Evolutionary conservation across 306 rosid genomes (phyloP).

Genomic region (Biancaea sappan): DNA sequence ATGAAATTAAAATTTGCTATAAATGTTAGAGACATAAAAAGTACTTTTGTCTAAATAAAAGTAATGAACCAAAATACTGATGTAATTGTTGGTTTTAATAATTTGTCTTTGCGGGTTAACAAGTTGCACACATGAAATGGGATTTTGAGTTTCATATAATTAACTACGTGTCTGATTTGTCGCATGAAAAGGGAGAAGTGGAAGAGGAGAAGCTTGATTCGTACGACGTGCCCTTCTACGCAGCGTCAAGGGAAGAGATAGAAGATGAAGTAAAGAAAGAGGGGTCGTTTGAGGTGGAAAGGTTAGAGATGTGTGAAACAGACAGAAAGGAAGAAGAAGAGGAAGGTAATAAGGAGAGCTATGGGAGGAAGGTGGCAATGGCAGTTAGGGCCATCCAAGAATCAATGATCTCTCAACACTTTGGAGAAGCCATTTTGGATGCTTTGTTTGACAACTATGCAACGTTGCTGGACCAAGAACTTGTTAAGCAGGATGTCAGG

Average conservation of each 20-base stretch:
- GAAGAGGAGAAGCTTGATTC: constrained; percentile 72
- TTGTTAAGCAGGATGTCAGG: constrained; percentile 58
- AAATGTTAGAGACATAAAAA: too few relatives aligned
- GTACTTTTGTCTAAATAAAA: too few relatives aligned
- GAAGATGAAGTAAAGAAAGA: constrained; percentile 68
- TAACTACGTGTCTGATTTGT: neutral
- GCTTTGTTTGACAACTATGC: constrained; percentile 60
- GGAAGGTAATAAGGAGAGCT: constrained; percentile 57
- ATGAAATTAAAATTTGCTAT: too few relatives aligned
- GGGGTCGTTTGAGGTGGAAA: constrained; percentile 66
- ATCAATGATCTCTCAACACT: constrained; percentile 71
- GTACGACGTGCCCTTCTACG: constrained; percentile 86
- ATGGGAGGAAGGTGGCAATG: constrained; percentile 64
- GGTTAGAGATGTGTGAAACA: constrained; percentile 59
- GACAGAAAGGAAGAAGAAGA: constrained; percentile 34
- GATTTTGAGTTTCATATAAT: too few relatives aligned
- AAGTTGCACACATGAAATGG: too few relatives aligned
- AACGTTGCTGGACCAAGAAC: constrained; percentile 59
- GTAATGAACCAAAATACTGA: too few relatives aligned
- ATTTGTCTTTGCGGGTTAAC: too few relatives aligned
- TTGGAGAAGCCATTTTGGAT: constrained; percentile 73
- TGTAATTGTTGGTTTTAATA: too few relatives aligned
- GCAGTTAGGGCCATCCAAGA: constrained; percentile 87
- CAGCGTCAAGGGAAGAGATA: constrained; percentile 76
- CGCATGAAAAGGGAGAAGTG: constrained; percentile 54